phyloP scores from a whole-genome alignment of 305 asterid genomes.

The Euphrasia arctica region DNA sequence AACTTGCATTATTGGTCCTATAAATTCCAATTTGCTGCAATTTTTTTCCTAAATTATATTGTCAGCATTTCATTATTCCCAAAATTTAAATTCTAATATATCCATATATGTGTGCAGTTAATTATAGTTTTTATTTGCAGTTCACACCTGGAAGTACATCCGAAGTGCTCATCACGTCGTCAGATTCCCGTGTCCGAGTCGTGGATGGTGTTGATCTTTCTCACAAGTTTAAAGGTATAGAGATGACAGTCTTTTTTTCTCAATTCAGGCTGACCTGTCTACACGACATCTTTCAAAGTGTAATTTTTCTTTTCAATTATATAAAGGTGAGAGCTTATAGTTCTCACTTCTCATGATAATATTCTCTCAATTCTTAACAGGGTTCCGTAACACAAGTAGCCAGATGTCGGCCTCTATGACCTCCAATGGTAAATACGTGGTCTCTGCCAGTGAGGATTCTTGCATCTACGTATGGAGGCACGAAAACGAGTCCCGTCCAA shows the following conservation, averaged over 20 bases:
- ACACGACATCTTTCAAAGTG: background rate
- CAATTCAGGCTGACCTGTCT: background rate
- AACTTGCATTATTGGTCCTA: no score
- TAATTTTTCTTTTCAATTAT: background rate
- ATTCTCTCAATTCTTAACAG: conserved; percentile 30
- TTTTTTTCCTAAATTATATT: no score
- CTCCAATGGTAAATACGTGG: conserved; percentile 66
- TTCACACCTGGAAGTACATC: conserved; percentile 84
- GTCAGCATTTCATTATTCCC: no score
- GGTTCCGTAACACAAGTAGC: conserved; percentile 72
- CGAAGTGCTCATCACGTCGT: conserved; percentile 80
- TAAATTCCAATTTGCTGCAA: no score
- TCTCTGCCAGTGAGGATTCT: conserved; percentile 85
- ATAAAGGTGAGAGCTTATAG: conserved; percentile 8
- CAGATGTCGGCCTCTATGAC: conserved; percentile 81
- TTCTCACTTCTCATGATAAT: background rate
- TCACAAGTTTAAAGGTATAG: conserved; percentile 81
- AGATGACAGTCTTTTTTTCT: background rate
- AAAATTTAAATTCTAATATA: background rate
- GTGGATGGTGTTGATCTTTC: conserved; percentile 66
- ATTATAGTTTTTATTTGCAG: conserved; percentile 38
- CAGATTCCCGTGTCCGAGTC: conserved; percentile 83
- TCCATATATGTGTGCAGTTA: conserved; percentile 12
- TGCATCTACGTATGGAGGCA: conserved; percentile 74
- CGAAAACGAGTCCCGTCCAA: conserved; percentile 62